Base-by-base conservation (phyloP, 257 asterid genomes). In the Solanum corneliomulleri region DNA sequence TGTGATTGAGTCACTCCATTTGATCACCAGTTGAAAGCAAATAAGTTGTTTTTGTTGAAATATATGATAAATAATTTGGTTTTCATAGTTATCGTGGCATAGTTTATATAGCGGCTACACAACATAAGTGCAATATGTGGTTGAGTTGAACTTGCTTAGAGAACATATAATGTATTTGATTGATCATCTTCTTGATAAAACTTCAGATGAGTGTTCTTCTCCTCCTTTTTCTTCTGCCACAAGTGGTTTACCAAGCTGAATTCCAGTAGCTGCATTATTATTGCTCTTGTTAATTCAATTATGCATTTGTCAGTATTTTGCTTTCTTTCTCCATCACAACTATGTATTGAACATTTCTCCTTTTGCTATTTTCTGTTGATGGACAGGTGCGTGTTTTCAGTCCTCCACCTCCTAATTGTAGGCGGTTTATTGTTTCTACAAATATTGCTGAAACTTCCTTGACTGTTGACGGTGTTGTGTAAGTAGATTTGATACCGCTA, bases 381-480 rank as follows among this genome's bases (percentile, higher is more conserved):
- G 84, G 66, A 13, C 68, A 95, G 99, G 93, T 97, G 88, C 98
- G 99, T 85, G 99, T 97, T 82, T 95, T 97, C 89, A 91, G 86
- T 89, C 96, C 95, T 39, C 94, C 98, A 33, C 96, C 98, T 88
- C 94, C 97, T 85, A 94, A 92, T 92, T 97, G 98, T 85, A 93
- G 99, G 89, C 93, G 98, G 87, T 93, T 95, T 91, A 95, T 95
- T 72, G 95, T 97, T 88, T 93, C 99, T 88, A 97, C 99, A 77
- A 97, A 97, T 91, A 95, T 97, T 88, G 98, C 98, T n/a, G 99
- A 97, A 91, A 97, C 98, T 49, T 97, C 99, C 83, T 92, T 95
- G 95, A 97, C 99, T 33, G 98, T 97, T 85, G 98, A 97, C 89
- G 99, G 99, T 91, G 99, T 97, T 29, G 99, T 94, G 98, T 97